Percentiles rank a stretch among this genome's conserved stretches.
phyloP scores from a whole-genome alignment of 2,329 filamentous ascomycete species.

The Ophiostoma tasmaniense region DNA sequence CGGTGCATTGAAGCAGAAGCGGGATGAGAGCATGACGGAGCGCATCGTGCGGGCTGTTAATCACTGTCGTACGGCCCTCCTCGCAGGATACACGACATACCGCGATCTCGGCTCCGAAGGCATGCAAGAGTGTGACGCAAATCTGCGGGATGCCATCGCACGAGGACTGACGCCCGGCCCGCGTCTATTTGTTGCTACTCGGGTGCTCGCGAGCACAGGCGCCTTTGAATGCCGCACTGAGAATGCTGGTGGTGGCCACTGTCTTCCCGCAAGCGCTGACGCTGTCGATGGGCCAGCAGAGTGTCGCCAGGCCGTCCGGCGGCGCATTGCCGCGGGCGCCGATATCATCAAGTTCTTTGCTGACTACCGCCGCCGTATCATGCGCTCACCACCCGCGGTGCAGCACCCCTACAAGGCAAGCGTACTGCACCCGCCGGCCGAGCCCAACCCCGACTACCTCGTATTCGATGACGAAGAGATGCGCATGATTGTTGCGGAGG shows the following conservation, averaged over 20 bases:
- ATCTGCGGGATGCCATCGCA: conserved; percentile 15
- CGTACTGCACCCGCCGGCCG: conserved; percentile 32
- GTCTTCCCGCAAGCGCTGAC: not conserved
- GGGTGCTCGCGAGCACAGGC: not conserved
- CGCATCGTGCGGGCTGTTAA: conserved; percentile 46
- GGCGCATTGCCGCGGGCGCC: conserved; percentile 39
- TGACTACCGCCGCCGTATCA: conserved; percentile 37
- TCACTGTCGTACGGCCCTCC: conserved; percentile 42
- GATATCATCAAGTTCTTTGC: conserved; percentile 46
- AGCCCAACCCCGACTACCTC: conserved; percentile 35
- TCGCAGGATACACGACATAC: conserved; percentile 52
- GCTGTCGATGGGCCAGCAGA: conserved; percentile 38
- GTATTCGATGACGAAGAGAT: conserved; percentile 43
- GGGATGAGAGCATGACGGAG: conserved; percentile 28
- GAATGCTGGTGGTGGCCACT: not conserved
- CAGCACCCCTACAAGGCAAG: conserved; percentile 10
- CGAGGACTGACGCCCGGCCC: not conserved
- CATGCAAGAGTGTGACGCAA: conserved; percentile 41
- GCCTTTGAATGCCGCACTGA: not conserved
- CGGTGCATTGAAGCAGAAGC: not conserved
- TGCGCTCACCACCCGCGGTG: conserved; percentile 29
- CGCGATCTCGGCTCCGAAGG: conserved; percentile 47
- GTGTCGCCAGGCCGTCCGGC: conserved; percentile 37
- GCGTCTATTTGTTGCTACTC: not conserved
- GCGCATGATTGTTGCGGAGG: conserved; percentile 41